Percentiles rank a stretch among this genome's conserved stretches.
Evolutionary conservation across 441 rosid species (phyloP).

Genomic region (Syzygium syzygioides): DNA sequence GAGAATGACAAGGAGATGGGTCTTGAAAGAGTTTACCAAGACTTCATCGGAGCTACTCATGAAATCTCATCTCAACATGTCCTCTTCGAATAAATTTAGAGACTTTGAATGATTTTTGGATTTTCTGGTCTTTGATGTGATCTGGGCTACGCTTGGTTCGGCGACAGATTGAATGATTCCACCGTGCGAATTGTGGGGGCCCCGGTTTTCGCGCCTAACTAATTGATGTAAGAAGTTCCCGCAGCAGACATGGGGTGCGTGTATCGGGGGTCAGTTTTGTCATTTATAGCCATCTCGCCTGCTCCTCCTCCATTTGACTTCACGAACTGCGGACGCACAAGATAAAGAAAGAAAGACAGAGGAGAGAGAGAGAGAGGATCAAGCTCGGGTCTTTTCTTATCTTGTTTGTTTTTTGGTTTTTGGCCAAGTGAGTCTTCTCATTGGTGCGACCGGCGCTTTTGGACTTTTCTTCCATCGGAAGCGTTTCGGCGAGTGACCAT

Average conservation of each 20-base stretch:
- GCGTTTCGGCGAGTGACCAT: background rate
- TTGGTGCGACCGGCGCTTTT: background rate
- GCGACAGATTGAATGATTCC: background rate
- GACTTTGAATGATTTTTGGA: background rate
- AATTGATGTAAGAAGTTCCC: background rate
- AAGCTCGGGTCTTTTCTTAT: background rate
- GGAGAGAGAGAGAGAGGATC: background rate
- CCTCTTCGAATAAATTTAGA: background rate
- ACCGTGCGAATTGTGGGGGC: background rate
- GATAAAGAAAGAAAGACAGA: background rate
- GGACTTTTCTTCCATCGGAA: background rate
- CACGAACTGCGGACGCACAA: background rate
- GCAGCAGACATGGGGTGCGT: background rate
- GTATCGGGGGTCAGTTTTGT: background rate
- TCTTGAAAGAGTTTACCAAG: background rate
- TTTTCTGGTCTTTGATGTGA: background rate
- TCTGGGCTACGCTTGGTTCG: background rate
- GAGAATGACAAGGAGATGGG: background rate
- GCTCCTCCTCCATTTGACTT: background rate
- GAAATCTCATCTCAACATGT: background rate
- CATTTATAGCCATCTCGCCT: background rate
- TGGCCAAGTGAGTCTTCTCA: background rate
- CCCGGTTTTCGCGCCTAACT: background rate
- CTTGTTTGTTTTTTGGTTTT: background rate
- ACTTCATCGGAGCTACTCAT: background rate